phyloP scores from a whole-genome alignment of 768 basidiomycete genomes.

The Phaeolepiota aurea region DNA sequence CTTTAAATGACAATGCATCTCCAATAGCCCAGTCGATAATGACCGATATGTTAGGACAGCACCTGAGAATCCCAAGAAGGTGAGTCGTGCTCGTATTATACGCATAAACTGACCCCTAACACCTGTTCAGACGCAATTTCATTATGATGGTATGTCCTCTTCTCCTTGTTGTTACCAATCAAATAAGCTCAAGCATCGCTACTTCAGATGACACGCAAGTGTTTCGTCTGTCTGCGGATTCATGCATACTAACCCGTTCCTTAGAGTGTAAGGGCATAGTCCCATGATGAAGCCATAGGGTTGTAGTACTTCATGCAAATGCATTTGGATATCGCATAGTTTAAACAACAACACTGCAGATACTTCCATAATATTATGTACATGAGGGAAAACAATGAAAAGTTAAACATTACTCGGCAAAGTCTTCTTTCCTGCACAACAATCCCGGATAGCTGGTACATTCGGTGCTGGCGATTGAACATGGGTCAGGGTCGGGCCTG shows the following conservation, averaged over 20 bases:
- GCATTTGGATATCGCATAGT: background rate
- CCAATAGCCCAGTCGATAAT: slow-evolving; percentile 66
- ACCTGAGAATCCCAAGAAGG: slow-evolving; percentile 85
- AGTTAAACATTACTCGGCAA: background rate
- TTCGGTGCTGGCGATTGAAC: background rate
- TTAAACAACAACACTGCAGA: background rate
- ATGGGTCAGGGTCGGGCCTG: background rate
- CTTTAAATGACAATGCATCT: background rate
- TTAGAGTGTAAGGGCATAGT: slow-evolving; percentile 23
- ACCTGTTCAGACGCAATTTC: slow-evolving; percentile 57
- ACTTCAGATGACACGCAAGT: slow-evolving; percentile 54
- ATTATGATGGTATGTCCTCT: slow-evolving; percentile 59
- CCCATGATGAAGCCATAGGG: background rate
- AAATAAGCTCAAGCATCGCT: background rate
- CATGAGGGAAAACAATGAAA: too few species aligned
- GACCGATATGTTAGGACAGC: slow-evolving; percentile 74
- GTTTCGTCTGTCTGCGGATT: slow-evolving; percentile 2
- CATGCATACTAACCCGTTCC: slow-evolving; percentile 2
- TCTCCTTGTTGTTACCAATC: background rate
- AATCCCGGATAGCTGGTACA: slow-evolving; percentile 14
- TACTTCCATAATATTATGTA: background rate
- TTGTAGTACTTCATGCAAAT: background rate
- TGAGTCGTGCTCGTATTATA: slow-evolving; percentile 18
- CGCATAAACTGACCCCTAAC: slow-evolving; percentile 1
- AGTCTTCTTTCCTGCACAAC: slow-evolving; percentile 19